These are phyloP conservation scores for Plenodomus lindquistii DNA, from an alignment of 2,329 filamentous ascomycete genomes.

Conservation along the genomic window DNA sequence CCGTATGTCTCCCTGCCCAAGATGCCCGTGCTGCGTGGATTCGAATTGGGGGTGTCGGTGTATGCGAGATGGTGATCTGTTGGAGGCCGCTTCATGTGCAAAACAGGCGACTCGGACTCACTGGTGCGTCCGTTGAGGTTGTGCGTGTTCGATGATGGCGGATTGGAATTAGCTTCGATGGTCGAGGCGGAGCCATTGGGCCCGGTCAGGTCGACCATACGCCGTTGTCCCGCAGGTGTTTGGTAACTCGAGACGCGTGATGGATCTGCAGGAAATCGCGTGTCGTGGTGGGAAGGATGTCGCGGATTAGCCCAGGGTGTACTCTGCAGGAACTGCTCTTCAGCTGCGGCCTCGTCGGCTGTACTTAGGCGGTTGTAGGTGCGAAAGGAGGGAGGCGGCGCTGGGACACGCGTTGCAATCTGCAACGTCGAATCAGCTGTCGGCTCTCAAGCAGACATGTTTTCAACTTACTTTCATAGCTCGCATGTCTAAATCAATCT, in stretches of 20 bases:
- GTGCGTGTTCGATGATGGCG: conserved; percentile 39
- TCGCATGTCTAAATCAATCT: conserved; percentile 84
- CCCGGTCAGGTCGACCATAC: conserved; percentile 38
- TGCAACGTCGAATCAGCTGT: conserved; percentile 31
- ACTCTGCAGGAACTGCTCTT: conserved; percentile 85
- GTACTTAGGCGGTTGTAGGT: conserved; percentile 42
- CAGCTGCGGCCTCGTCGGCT: conserved; percentile 64
- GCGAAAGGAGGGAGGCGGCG: conserved; percentile 36
- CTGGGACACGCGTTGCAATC: conserved; percentile 40
- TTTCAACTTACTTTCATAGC: conserved; percentile 77
- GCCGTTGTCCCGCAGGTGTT: conserved; percentile 43
- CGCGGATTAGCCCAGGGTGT: conserved; percentile 93
- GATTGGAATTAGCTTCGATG: conserved; percentile 45
- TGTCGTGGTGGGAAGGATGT: conserved; percentile 45
- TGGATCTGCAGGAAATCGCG: conserved; percentile 35
- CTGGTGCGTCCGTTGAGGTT: conserved; percentile 30
- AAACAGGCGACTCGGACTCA: conserved; percentile 43
- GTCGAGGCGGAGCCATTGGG: conserved; percentile 46
- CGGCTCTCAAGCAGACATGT: conserved; percentile 11
- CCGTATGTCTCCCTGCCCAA: conserved; percentile 34
- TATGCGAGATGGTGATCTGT: conserved; percentile 31
- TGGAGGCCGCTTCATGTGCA: conserved; percentile 44
- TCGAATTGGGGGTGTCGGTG: conserved; percentile 30
- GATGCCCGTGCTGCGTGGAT: conserved; percentile 27
- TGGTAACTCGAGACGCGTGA: conserved; percentile 39